phyloP scores from a whole-genome alignment of 768 basidiomycete species.

The Asterophora lycoperdoides region DNA sequence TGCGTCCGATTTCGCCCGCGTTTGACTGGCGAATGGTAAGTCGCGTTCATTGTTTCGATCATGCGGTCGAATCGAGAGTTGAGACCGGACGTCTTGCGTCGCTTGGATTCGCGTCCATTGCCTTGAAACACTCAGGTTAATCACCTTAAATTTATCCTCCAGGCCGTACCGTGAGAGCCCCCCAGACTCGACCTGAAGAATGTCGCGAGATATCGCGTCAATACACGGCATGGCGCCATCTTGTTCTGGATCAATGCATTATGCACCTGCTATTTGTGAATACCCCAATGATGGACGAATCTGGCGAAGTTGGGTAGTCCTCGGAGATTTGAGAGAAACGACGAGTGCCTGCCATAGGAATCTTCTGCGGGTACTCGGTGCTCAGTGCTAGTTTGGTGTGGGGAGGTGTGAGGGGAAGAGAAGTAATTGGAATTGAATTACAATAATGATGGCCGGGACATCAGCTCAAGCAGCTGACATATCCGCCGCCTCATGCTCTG shows the following conservation, averaged over 20 bases:
- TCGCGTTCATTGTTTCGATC: conserved; percentile 54
- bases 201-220: background rate
- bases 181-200: conserved; percentile 13
- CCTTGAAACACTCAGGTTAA: background rate
- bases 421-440: too few relatives aligned
- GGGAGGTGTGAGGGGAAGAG: too few relatives aligned
- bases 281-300: conserved; percentile 12
- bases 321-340: conserved; percentile 15
- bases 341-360: conserved; percentile 11
- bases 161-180: conserved; percentile 2
- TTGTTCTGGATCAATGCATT: conserved; percentile 7
- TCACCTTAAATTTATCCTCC: background rate
- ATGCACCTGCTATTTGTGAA: conserved; percentile 18
- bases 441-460: too few relatives aligned
- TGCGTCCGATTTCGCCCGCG: conserved; percentile 25
- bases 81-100: conserved; percentile 43
- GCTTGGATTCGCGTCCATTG: conserved; percentile 31
- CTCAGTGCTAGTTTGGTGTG: background rate
- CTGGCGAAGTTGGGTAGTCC: conserved; percentile 11
- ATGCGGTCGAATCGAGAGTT: conserved; percentile 66
- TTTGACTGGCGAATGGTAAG: conserved; percentile 24
- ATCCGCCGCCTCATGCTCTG: too few relatives aligned
- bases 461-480: too few relatives aligned
- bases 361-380: background rate
- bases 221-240: background rate